Evolutionary conservation across 345 rosid species (phyloP).

Genomic region (Eucalyptus decipiens): DNA sequence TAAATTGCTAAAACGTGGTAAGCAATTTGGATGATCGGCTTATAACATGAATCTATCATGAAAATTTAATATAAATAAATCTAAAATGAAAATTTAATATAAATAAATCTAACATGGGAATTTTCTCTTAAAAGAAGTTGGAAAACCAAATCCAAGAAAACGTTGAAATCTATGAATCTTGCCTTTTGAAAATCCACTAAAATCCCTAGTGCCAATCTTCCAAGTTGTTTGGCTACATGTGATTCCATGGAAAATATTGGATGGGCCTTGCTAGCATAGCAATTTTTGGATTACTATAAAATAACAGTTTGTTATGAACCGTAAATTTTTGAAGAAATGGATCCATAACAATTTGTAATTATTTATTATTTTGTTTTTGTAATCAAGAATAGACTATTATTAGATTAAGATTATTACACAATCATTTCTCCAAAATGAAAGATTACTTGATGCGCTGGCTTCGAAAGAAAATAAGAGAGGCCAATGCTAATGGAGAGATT

Average conservation of each 20-base stretch:
- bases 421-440: too few species aligned
- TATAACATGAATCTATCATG: neutral
- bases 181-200: neutral
- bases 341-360: too few species aligned
- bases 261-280: too few species aligned
- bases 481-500: neutral
- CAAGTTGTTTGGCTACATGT: neutral
- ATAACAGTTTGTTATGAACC: accelerated
- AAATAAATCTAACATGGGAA: neutral
- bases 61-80: too few species aligned
- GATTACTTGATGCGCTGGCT: neutral
- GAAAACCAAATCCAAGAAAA: neutral
- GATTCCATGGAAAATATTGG: neutral
- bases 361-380: too few species aligned
- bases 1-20: neutral
- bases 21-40: neutral
- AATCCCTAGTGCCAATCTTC: neutral
- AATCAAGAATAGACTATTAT: too few species aligned
- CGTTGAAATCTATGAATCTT: neutral
- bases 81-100: too few species aligned
- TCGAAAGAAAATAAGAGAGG: neutral
- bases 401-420: too few species aligned
- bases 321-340: too few species aligned
- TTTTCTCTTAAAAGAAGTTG: neutral
- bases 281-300: too few species aligned